A percentile compares a stretch with the other conserved stretches of the same genome.
Conservation (phyloP, 306 rosid species). For the Lathyrus oleraceus region DNA sequence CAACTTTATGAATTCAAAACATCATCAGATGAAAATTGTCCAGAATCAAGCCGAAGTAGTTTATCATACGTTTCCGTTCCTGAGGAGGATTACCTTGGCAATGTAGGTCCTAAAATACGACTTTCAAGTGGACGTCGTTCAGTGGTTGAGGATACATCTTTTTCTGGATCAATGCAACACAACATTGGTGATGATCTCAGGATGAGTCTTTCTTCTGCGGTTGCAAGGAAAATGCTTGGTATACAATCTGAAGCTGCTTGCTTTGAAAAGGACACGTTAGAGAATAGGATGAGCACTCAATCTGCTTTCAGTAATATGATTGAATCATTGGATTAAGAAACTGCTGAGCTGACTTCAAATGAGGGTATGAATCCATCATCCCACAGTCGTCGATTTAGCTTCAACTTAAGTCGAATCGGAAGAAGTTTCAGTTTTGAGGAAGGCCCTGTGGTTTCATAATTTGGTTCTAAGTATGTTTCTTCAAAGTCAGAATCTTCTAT, state of each 20-base stretch:
- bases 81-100: too few relatives aligned
- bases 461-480: constrained; percentile 49
- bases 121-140: too few relatives aligned
- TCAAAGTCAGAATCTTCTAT: constrained; percentile 60
- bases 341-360: constrained; percentile 48
- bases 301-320: too few relatives aligned
- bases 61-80: too few relatives aligned
- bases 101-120: too few relatives aligned
- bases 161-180: constrained; percentile 31
- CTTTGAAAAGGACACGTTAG: constrained; percentile 36
- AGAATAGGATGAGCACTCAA: too few relatives aligned
- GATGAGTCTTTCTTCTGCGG: constrained; percentile 39
- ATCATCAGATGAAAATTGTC: too few relatives aligned
- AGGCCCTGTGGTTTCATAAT: constrained; percentile 50
- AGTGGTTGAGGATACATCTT: too few relatives aligned
- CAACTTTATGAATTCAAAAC: too few relatives aligned
- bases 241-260: constrained; percentile 35
- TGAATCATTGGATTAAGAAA: too few relatives aligned
- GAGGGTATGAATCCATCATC: constrained; percentile 62
- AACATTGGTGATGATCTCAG: constrained; percentile 30
- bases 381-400: constrained; percentile 81
- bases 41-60: too few relatives aligned
- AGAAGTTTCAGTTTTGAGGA: constrained; percentile 97
- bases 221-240: constrained; percentile 40
- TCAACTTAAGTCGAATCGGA: constrained; percentile 75